Base-by-base conservation (phyloP, 768 basidiomycete genomes). In the Mycena filopes region DNA sequence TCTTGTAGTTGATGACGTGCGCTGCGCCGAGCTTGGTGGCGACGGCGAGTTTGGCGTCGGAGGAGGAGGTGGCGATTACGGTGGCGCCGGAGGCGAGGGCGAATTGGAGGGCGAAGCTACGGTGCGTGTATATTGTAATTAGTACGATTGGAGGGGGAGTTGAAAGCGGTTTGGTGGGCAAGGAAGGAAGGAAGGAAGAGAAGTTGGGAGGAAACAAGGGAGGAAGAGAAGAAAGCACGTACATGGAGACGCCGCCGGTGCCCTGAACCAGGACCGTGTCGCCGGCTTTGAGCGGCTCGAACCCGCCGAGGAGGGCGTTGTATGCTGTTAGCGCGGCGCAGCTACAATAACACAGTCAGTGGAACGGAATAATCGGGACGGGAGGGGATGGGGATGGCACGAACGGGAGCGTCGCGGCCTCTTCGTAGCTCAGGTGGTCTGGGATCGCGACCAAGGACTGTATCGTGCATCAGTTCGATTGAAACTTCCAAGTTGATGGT, bases 371-470 rank as follows among this genome's bases (percentile, higher is more conserved):
- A 47, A 12, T 36, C 18, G n/a, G n/a, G 13, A 9, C n/a, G n/a
- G n/a, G n/a, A n/a, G n/a, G n/a, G n/a, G n/a, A n/a, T n/a, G n/a
- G n/a, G n/a, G 45, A 31, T 5, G 7, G 20, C 15, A 75, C 83
- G 31, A 70, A 89, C 79, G 89, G 86, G 7, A 92, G 77, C 25
- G 88, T 88, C 0, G 90, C 86, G 0, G 84, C 90, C 71, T 92
- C 87, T 65, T 87, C 85, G 68, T 85, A 89, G 1, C 82, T 83
- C n/a, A 90, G 79, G 71, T 89, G 83, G 11, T 83, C 75, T 0
- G 90, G 87, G 63, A 89, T 78, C 45, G 70, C 65, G 28, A 89
- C 81, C 33, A 90, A 75, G 0, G 81, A 79, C 84, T 86, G 48
- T 9, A 6, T 20, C 16, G 33, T n/a, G n/a, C n/a, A n/a, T n/a